These are phyloP conservation scores for Aspergillus bridgeri DNA, from an alignment of 495 filamentous ascomycete genomes.

Conservation along the genomic window DNA sequence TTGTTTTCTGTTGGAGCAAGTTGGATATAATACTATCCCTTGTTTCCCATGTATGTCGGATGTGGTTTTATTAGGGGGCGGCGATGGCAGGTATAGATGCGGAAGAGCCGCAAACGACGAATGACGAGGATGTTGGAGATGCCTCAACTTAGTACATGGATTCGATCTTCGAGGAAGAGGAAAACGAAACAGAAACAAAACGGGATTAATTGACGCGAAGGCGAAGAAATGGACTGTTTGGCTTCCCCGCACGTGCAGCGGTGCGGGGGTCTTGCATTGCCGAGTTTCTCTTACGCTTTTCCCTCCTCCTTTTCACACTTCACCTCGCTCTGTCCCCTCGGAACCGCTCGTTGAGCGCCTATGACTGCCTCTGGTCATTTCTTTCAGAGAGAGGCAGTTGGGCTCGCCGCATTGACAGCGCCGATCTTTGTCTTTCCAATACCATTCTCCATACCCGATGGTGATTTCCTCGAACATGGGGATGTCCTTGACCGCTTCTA, in stretches of 20 bases:
- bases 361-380: too few relatives aligned
- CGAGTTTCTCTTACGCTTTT: slow-evolving; percentile 1
- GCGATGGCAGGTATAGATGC: neutral
- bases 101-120: neutral
- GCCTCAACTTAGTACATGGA: too few relatives aligned
- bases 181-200: neutral
- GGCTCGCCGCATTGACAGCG: slow-evolving; percentile 18
- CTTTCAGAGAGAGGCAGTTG: neutral
- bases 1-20: neutral
- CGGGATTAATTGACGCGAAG: neutral
- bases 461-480: slow-evolving; percentile 33
- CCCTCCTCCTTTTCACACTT: neutral
- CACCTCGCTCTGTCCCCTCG: too few relatives aligned
- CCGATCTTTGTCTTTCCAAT: slow-evolving; percentile 16
- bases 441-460: slow-evolving; percentile 27
- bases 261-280: slow-evolving; percentile 9
- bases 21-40: neutral
- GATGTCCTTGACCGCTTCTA: slow-evolving; percentile 27
- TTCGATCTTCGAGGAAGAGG: too few relatives aligned
- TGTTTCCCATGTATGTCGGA: neutral
- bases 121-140: too few relatives aligned
- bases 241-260: slow-evolving; percentile 4
- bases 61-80: neutral
- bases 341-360: too few relatives aligned
- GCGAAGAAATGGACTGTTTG: neutral